phyloP scores from a whole-genome alignment of 75 land plant species.

The Chamaecyparis obtusa region DNA sequence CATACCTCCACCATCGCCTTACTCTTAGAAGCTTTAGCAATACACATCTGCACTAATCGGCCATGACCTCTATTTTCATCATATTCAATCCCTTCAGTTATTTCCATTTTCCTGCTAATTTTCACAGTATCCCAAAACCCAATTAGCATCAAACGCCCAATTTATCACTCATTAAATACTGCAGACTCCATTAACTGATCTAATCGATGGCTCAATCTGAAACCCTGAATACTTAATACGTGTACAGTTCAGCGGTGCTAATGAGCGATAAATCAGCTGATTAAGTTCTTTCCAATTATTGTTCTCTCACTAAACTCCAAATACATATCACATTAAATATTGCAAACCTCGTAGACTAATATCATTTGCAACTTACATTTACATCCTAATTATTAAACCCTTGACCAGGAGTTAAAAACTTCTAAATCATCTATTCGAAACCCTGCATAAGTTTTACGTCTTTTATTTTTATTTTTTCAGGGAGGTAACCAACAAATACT shows the following conservation, averaged over 20 bases:
- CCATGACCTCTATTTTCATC: slow-evolving; percentile 1
- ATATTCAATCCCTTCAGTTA: neutral
- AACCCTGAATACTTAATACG: neutral
- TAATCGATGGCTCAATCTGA: neutral
- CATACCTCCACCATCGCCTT: slow-evolving; percentile 58
- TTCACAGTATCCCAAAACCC: neutral
- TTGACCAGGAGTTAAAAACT: neutral
- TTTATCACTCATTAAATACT: neutral
- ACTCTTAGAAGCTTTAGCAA: slow-evolving; percentile 64
- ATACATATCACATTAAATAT: neutral
- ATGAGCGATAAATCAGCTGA: neutral
- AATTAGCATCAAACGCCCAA: neutral
- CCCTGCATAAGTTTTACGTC: neutral
- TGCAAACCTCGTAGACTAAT: neutral
- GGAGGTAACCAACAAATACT: neutral
- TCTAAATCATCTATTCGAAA: neutral
- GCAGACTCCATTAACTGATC: neutral
- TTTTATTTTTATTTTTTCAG: neutral
- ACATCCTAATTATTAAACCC: neutral
- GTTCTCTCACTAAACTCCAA: neutral
- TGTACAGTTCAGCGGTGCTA: neutral
- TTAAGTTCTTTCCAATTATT: neutral
- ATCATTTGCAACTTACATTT: neutral
- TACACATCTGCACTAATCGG: slow-evolving; percentile 57
- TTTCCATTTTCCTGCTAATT: neutral